Conservation (phyloP, 148 eudicot species). For the Spergularia bocconei region DNA sequence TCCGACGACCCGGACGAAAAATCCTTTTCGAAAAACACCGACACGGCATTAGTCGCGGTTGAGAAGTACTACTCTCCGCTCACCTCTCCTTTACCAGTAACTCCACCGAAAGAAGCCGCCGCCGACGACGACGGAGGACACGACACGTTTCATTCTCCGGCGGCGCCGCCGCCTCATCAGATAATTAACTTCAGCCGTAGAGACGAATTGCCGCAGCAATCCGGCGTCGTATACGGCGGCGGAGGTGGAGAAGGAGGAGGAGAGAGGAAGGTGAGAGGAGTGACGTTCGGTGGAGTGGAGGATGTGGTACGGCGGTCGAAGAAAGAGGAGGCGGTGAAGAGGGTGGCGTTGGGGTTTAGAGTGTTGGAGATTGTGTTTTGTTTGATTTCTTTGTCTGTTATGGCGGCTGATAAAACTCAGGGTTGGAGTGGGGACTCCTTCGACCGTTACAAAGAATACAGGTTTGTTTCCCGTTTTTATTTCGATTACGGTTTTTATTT, state of each 20-base stretch:
- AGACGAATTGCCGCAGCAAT: constrained; percentile 32
- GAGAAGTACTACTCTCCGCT: constrained; percentile 38
- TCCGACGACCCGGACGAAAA: constrained; percentile 34
- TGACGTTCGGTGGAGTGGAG: constrained; percentile 33
- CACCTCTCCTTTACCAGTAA: constrained; percentile 22
- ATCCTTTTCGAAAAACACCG: background rate
- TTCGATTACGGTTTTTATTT: background rate
- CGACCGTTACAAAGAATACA: constrained; percentile 84
- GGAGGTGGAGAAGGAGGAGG: constrained; percentile 21
- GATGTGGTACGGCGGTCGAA: constrained; percentile 25
- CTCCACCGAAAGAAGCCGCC: constrained; percentile 22
- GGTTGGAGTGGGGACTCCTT: constrained; percentile 98
- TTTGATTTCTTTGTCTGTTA: constrained; percentile 71
- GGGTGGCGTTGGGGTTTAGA: constrained; percentile 58
- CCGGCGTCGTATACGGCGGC: constrained; percentile 16
- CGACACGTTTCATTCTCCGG: background rate
- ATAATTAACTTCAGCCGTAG: constrained; percentile 31
- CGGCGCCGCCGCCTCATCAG: constrained; percentile 16
- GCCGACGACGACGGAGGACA: too few species aligned
- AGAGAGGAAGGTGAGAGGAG: constrained; percentile 26
- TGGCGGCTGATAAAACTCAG: constrained; percentile 80
- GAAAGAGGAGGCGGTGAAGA: constrained; percentile 42
- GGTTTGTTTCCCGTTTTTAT: constrained; percentile 32
- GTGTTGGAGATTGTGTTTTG: constrained; percentile 57
- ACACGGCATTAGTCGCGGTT: constrained; percentile 26